These are phyloP conservation scores for Ehretia macrophylla DNA, from an alignment of 257 asterid species.

Conservation along the genomic window DNA sequence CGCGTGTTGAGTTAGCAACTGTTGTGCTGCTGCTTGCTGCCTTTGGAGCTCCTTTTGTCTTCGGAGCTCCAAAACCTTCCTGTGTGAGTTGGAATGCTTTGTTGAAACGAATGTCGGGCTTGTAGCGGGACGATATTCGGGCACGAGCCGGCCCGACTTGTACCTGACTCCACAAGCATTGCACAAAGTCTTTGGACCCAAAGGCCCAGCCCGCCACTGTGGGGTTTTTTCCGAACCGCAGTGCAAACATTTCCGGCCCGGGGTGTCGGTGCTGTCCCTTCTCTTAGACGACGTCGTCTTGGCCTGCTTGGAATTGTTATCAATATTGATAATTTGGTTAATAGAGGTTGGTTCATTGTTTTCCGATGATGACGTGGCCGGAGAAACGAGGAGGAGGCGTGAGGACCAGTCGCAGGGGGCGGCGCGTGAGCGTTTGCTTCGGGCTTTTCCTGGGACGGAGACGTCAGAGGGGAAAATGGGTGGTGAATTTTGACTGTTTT, in stretches of 20 bases:
- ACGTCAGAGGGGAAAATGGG: slow-evolving; percentile 59
- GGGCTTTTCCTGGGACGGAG: slow-evolving; percentile 87
- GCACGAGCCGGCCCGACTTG: slow-evolving; percentile 94
- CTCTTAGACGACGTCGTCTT: slow-evolving; percentile 30
- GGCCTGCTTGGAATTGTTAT: slow-evolving; percentile 5
- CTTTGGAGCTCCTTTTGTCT: slow-evolving; percentile 72
- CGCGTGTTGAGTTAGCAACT: slow-evolving; percentile 39
- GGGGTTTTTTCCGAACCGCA: slow-evolving; percentile 96
- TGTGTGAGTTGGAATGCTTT: slow-evolving; percentile 90
- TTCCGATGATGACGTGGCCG: slow-evolving; percentile 30
- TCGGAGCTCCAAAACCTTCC: slow-evolving; percentile 95
- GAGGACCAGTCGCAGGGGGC: slow-evolving; percentile 96
- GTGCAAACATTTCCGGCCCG: slow-evolving; percentile 81
- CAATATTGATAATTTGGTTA: not conserved
- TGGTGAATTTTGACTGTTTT: slow-evolving; percentile 33
- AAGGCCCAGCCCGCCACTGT: slow-evolving; percentile 95
- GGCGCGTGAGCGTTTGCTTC: slow-evolving; percentile 93
- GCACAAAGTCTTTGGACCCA: slow-evolving; percentile 96
- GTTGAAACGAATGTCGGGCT: slow-evolving; percentile 84
- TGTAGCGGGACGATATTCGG: slow-evolving; percentile 96
- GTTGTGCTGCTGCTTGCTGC: slow-evolving; percentile 22
- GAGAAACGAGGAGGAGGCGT: slow-evolving; percentile 65
- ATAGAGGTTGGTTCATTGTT: not conserved
- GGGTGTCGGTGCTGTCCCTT: slow-evolving; percentile 41
- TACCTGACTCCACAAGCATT: slow-evolving; percentile 95